Conservation (phyloP, 345 rosid genomes). For the Pugionium dolabratum region DNA sequence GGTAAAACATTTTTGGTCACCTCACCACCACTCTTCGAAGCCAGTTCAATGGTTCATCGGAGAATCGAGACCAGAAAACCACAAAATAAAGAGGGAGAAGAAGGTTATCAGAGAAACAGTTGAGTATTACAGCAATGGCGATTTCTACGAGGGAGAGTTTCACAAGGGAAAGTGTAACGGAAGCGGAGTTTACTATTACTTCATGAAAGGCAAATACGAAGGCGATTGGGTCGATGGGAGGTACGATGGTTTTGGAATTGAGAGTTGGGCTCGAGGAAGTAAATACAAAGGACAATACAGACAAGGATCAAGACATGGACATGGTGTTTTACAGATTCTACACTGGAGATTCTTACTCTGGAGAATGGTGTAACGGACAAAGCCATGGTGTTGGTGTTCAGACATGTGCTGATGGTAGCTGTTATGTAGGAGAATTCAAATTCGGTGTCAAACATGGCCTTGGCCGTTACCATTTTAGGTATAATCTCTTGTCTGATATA, state of each 20-base stretch:
- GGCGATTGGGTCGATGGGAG: no score
- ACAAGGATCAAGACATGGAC: conserved; percentile 67
- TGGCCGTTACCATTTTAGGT: conserved; percentile 74
- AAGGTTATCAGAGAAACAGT: conserved; percentile 63
- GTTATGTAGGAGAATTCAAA: conserved; percentile 24
- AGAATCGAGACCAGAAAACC: conserved; percentile 38
- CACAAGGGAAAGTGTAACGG: no score
- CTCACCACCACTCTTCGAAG: conserved; percentile 39
- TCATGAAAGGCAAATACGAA: no score
- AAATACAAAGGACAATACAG: conserved; percentile 40
- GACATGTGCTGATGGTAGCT: conserved; percentile 31
- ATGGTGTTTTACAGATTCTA: conserved; percentile 67
- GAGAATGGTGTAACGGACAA: conserved; percentile 33
- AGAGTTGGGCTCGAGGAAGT: conserved; percentile 89
- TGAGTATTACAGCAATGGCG: conserved; percentile 81
- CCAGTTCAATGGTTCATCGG: conserved; percentile 80
- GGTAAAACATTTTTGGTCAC: conserved; percentile 36
- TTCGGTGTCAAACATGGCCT: conserved; percentile 68
- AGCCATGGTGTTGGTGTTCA: conserved; percentile 33
- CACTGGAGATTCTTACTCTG: conserved; percentile 63
- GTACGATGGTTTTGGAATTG: conserved; percentile 77
- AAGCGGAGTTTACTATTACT: no score
- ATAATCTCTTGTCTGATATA: neutral
- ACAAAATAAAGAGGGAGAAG: conserved; percentile 22
- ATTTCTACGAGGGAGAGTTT: conserved; percentile 73